phyloP scores from a whole-genome alignment of 1,284 basidiomycete genomes.

The Veloporphyrellus conicus region DNA sequence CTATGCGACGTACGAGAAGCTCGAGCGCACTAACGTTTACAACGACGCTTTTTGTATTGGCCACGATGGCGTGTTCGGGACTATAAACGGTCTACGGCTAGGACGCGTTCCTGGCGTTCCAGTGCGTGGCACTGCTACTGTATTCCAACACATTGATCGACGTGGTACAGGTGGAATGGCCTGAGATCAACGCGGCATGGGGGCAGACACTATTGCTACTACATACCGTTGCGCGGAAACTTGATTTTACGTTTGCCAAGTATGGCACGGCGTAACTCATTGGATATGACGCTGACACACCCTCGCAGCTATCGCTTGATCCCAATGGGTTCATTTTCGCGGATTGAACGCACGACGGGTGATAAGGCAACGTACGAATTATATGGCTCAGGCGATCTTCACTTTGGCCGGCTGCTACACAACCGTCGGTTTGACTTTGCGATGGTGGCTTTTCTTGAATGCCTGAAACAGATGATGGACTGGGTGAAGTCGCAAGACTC shows the following conservation, averaged over 20 bases:
- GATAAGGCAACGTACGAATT: conserved; percentile 85
- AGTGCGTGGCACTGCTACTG: conserved; percentile 39
- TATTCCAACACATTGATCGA: conserved; percentile 6
- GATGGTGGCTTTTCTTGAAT: conserved; percentile 94
- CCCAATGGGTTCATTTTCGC: conserved; percentile 90
- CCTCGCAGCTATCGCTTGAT: conserved; percentile 73
- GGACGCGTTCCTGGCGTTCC: conserved; percentile 79
- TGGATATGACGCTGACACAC: conserved; percentile 11
- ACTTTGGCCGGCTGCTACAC: conserved; percentile 83
- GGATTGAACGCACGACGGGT: conserved; percentile 79
- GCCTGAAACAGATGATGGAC: conserved; percentile 86
- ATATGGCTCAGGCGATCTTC: conserved; percentile 86
- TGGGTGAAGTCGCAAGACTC: conserved; percentile 72
- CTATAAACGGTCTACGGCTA: conserved; percentile 92
- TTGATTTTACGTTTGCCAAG: conserved; percentile 85
- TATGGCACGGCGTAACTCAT: conserved; percentile 32
- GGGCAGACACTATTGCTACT: conserved; percentile 91
- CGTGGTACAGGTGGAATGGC: conserved; percentile 80
- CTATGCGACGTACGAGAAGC: conserved; percentile 71
- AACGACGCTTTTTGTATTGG: conserved; percentile 99
- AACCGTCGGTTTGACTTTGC: conserved; percentile 94
- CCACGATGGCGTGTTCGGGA: conserved; percentile 89
- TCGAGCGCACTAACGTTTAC: conserved; percentile 95
- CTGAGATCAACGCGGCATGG: conserved; percentile 99
- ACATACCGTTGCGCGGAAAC: conserved; percentile 85